A percentile compares a stretch with the other conserved stretches of the same genome.
Evolutionary conservation across 2,329 filamentous ascomycete genomes (phyloP).

Genomic region (Davidsoniella australis): DNA sequence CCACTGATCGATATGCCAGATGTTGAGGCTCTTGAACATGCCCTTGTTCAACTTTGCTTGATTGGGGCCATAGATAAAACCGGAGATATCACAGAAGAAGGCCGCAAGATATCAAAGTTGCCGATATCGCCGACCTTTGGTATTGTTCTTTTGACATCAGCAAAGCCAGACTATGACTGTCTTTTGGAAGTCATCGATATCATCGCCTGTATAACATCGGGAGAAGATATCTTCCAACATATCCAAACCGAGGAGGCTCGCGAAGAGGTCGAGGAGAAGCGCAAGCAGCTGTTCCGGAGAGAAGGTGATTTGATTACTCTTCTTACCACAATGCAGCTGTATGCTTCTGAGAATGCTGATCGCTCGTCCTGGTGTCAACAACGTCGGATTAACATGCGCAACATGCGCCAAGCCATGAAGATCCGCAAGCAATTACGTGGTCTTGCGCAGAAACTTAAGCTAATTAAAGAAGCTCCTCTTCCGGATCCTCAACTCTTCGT

Average conservation of each 20-base stretch:
- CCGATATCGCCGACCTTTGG: constrained; percentile 70
- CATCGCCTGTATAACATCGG: constrained; percentile 45
- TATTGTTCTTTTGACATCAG: constrained; percentile 66
- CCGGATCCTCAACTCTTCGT: constrained; percentile 39
- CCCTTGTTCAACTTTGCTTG: constrained; percentile 61
- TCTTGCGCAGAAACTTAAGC: constrained; percentile 34
- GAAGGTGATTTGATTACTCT: constrained; percentile 51
- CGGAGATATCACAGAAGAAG: constrained; percentile 56
- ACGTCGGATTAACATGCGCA: constrained; percentile 38
- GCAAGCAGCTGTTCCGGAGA: constrained; percentile 40
- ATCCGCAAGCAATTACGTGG: constrained; percentile 44
- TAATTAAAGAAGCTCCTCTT: constrained; percentile 27
- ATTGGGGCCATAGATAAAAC: constrained; percentile 58
- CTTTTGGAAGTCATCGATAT: constrained; percentile 75
- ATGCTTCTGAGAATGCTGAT: constrained; percentile 37
- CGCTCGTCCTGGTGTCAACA: constrained; percentile 40
- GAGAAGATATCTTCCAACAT: constrained; percentile 45
- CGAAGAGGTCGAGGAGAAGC: constrained; percentile 34
- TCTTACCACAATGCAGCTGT: constrained; percentile 45
- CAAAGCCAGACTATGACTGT: constrained; percentile 52
- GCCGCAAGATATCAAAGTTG: constrained; percentile 62
- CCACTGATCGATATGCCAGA: constrained; percentile 73
- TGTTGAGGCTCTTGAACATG: constrained; percentile 61
- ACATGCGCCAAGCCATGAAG: constrained; percentile 45
- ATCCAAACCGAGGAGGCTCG: constrained; percentile 38